These are phyloP conservation scores for Cardiospermum halicacabum DNA, from an alignment of 345 rosid species.

Conservation along the genomic window DNA sequence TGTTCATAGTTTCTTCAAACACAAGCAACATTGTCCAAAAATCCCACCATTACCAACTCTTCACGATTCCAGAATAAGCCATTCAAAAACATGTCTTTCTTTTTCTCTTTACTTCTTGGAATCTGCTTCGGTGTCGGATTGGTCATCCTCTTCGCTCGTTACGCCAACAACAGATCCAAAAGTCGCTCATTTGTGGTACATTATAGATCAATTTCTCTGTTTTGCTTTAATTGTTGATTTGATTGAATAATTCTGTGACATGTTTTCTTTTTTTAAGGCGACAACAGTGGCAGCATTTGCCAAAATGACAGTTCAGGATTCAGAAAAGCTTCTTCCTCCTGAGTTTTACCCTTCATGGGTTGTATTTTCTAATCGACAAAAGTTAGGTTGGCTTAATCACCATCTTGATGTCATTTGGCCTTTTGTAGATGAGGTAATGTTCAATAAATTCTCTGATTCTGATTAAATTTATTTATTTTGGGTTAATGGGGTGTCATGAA, in stretches of 20 bases:
- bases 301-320: slow-evolving; percentile 83
- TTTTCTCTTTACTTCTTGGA: slow-evolving; percentile 48
- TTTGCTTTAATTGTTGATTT: neutral
- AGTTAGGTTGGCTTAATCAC: slow-evolving; percentile 81
- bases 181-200: slow-evolving; percentile 51
- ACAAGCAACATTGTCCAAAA: neutral
- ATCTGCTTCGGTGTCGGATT: slow-evolving; percentile 48
- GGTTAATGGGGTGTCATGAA: neutral
- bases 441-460: neutral
- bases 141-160: slow-evolving; percentile 55
- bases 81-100: slow-evolving; percentile 34
- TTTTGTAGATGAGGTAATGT: slow-evolving; percentile 69
- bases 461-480: neutral
- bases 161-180: slow-evolving; percentile 50
- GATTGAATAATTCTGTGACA: neutral
- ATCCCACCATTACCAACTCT: neutral
- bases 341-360: slow-evolving; percentile 81
- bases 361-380: slow-evolving; percentile 70
- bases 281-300: slow-evolving; percentile 72
- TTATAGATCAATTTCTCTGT: neutral
- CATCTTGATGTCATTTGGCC: slow-evolving; percentile 93
- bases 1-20: neutral
- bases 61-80: neutral
- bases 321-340: slow-evolving; percentile 63
- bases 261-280: slow-evolving; percentile 55